Percentiles rank a stretch among this genome's conserved stretches.
phyloP scores from a whole-genome alignment of 1,284 basidiomycete genomes.

The Quambalaria eucalypti region DNA sequence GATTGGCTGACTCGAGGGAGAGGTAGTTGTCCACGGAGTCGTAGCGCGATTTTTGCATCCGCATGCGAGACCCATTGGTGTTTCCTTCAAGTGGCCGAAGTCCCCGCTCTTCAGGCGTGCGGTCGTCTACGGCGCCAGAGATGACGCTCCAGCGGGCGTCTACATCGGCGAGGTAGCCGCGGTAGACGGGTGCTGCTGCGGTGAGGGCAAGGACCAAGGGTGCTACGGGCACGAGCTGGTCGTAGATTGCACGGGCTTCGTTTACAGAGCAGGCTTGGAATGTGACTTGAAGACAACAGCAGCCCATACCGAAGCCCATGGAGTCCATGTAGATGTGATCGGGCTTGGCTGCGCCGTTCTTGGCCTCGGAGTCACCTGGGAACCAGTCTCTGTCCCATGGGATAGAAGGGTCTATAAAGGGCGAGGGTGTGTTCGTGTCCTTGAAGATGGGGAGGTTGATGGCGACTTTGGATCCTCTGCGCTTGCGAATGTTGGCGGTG shows the following conservation, averaged over 20 bases:
- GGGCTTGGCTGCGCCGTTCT: conserved; percentile 69
- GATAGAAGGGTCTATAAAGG: conserved; percentile 81
- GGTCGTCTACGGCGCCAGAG: conserved; percentile 89
- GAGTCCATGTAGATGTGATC: conserved; percentile 98
- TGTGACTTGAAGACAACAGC: conserved; percentile 92
- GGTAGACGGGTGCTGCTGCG: conserved; percentile 85
- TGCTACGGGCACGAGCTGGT: conserved; percentile 83
- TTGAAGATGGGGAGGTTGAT: conserved; percentile 92
- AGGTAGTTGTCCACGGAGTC: conserved; percentile 92
- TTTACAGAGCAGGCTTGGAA: conserved; percentile 90
- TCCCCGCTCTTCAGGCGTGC: conserved; percentile 87
- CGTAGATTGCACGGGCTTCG: conserved; percentile 86
- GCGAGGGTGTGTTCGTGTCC: conserved; percentile 74
- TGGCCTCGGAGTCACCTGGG: conserved; percentile 76
- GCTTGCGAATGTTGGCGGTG: conserved; percentile 83
- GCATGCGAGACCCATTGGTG: conserved; percentile 14
- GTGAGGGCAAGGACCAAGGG: conserved; percentile 93
- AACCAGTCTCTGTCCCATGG: conserved; percentile 73
- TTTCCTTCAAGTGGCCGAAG: conserved; percentile 48
- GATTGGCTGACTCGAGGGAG: conserved; percentile 73
- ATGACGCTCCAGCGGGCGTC: conserved; percentile 99
- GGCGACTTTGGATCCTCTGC: conserved; percentile 84
- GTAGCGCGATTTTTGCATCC: conserved; percentile 91
- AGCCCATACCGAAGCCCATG: conserved; percentile 99
- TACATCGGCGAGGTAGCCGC: conserved; percentile 88